Conservation (phyloP, 176 grass and related monocot species). For the Tillandsia leiboldiana region DNA sequence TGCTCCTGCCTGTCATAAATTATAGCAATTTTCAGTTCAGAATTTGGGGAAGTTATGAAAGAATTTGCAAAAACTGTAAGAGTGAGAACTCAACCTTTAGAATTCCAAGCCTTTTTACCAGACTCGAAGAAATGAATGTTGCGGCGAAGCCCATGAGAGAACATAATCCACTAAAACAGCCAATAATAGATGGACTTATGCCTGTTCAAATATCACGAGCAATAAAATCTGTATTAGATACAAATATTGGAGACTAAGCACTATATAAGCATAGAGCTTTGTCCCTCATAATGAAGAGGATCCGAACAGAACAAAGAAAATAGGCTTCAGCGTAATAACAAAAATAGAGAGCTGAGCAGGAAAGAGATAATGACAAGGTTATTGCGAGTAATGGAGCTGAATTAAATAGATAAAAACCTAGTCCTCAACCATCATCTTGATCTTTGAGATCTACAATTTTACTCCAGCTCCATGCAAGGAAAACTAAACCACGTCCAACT, state of each 20-base stretch:
- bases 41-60: not conserved
- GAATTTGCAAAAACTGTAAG: conserved; percentile 8
- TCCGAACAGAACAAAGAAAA: no score
- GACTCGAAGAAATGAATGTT: conserved; percentile 71
- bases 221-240: no score
- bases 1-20: conserved; percentile 64
- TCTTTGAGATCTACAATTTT: no score
- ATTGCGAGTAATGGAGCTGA: conserved; percentile 7
- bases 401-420: not conserved
- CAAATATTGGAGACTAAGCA: conserved; percentile 2
- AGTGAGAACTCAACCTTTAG: conserved; percentile 54
- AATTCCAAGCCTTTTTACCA: conserved; percentile 60
- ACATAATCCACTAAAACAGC: conserved; percentile 83
- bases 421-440: no score
- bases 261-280: no score
- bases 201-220: conserved; percentile 23
- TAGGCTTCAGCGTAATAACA: no score
- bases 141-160: conserved; percentile 93
- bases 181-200: conserved; percentile 80
- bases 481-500: no score
- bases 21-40: not conserved
- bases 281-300: no score
- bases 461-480: no score
- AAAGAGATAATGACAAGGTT: no score
- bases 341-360: no score